Percentiles rank a stretch among this genome's conserved stretches.
phyloP scores from a whole-genome alignment of 139 green algal genomes.

The Coccomyxa sp. region DNA sequence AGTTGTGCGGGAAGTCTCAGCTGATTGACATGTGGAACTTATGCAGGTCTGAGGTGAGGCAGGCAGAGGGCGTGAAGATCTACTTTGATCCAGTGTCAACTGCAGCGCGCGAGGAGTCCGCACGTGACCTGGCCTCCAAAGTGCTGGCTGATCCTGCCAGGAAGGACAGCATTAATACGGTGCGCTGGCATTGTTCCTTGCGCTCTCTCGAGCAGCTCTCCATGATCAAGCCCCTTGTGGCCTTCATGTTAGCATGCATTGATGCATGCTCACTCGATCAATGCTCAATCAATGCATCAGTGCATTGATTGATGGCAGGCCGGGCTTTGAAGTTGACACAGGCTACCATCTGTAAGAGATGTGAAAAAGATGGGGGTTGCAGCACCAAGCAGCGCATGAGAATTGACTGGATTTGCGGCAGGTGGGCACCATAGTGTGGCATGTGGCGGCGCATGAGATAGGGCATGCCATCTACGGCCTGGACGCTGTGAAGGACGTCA shows the following conservation, averaged over 20 bases:
- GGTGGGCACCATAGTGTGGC: slow-evolving; percentile 12
- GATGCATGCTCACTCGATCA: no score
- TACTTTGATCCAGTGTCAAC: slow-evolving; percentile 16
- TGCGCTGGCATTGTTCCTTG: neutral
- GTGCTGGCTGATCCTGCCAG: slow-evolving; percentile 3
- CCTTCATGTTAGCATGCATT: no score
- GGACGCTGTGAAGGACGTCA: slow-evolving; percentile 12
- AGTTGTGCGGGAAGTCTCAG: neutral
- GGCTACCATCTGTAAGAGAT: no score
- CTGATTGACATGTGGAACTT: neutral
- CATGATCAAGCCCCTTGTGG: no score
- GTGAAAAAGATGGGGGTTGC: no score
- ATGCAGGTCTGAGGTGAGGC: slow-evolving; percentile 12
- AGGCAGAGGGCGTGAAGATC: slow-evolving; percentile 6
- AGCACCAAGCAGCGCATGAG: no score
- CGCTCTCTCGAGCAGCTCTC: no score
- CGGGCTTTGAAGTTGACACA: no score
- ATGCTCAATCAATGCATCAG: no score
- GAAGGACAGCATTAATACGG: slow-evolving; percentile 1
- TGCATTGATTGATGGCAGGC: no score
- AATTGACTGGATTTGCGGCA: neutral
- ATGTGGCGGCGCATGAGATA: slow-evolving; percentile 17
- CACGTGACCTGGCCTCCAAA: neutral
- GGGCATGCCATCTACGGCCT: slow-evolving; percentile 16
- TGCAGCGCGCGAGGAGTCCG: neutral